Conservation (phyloP, 1,284 basidiomycete species). For the Rhodotorula sp. region DNA sequence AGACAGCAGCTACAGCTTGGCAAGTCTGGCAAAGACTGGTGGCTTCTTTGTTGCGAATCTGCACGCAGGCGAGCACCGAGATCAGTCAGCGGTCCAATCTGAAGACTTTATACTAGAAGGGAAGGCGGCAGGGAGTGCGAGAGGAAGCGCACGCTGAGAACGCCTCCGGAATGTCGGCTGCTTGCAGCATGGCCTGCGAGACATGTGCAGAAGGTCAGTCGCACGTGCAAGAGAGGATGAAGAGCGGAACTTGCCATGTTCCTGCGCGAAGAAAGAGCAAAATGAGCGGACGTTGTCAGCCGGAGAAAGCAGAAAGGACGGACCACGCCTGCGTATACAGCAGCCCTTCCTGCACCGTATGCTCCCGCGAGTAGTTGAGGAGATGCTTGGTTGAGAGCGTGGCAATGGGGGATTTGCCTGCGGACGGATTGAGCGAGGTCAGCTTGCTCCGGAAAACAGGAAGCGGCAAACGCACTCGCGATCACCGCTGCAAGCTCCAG, state of each 20-base stretch:
- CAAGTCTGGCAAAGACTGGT: constrained; percentile 43
- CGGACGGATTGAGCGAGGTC: background rate
- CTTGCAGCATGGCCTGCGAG: constrained; percentile 36
- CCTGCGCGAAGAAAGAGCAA: constrained; percentile 5
- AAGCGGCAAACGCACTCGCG: constrained; percentile 53
- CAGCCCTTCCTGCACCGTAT: constrained; percentile 67
- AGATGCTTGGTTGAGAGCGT: constrained; percentile 79
- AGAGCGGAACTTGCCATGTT: constrained; percentile 16
- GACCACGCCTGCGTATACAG: constrained; percentile 37
- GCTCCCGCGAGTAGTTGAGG: constrained; percentile 51
- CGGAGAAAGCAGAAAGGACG: background rate
- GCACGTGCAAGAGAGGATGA: background rate
- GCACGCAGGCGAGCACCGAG: constrained; percentile 43
- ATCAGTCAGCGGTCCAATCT: constrained; percentile 34
- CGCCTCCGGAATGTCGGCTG: constrained; percentile 30
- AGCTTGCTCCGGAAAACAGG: no score
- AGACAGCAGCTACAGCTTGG: constrained; percentile 6
- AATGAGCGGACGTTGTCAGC: no score
- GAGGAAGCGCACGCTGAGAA: constrained; percentile 34
- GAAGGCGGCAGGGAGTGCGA: background rate
- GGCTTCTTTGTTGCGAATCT: constrained; percentile 50
- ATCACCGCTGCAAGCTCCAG: constrained; percentile 68
- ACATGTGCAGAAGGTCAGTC: background rate
- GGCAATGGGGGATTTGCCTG: constrained; percentile 75
- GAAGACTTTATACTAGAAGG: background rate